Base-by-base conservation (phyloP, 176 grass and related monocot genomes). In the Eremochloa ophiuroides region DNA sequence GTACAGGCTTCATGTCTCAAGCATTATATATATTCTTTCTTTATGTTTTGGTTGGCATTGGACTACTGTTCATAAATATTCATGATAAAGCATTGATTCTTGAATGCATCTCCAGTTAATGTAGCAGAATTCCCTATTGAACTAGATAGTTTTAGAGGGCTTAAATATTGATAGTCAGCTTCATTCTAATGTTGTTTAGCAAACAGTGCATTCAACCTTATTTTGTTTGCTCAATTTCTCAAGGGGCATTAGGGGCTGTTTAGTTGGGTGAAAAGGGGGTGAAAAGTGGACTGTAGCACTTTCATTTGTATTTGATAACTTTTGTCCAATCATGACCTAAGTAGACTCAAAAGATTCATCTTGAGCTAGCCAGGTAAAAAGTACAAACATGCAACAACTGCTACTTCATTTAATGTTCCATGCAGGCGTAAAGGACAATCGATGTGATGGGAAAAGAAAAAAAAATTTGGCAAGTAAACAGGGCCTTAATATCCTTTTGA, bases 1-100 rank as follows among this genome's bases (percentile, higher is more conserved):
- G 91, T 89, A 84, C 34, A 61, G 10, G 6, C 35, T 13, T 70
- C 64, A 46, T 80, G 72, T 39, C 37, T 69, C 66, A 69, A 74
- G 26, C 7, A 15, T 50, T 44, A 12, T 37, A 56, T 79, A 60
- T 59, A 11, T 82, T 44, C 8, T 46, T 79, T 66, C 11, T 18
- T 55, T 67, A 26, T 63, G 23, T 17, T 67, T 73, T 72, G 27
- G 11, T 74, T 84, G 40, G 33, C 13, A 15, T 68, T 48, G 29
- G 29, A 79, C 12, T 48, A 74, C 16, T n/a, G 22, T 43, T 64
- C 5, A 10, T n/a, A 78, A 83, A 62, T 46, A 35, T 67, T 20
- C 28, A 67, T 40, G 8, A 76, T 20, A 71, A 16, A 74, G 42
- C 6, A 44, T 39, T 27, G 48, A 14, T 83, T 88, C 11, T 47